Percentiles rank a stretch among this genome's conserved stretches.
Evolutionary conservation across 179 eudicot genomes (phyloP).

Genomic region (Carnegiea gigantea): DNA sequence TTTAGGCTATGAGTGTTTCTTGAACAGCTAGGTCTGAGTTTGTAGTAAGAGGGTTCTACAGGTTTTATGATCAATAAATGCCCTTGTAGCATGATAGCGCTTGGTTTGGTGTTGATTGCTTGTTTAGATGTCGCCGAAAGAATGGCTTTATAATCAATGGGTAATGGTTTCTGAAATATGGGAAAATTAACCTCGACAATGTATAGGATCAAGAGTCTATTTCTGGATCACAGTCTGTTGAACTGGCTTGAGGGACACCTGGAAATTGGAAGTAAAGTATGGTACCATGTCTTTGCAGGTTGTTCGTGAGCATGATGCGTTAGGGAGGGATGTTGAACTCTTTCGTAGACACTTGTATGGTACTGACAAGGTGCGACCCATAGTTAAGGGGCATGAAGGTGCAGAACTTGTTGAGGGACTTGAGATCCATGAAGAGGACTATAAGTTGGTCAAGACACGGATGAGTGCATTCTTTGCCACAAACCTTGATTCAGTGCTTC

Average conservation of each 20-base stretch:
- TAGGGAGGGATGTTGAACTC: slow-evolving; percentile 87
- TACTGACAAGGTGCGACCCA: slow-evolving; percentile 55
- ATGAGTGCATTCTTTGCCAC: slow-evolving; percentile 93
- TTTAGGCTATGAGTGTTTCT: too few relatives aligned
- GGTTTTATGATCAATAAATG: not conserved
- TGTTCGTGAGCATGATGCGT: slow-evolving; percentile 92
- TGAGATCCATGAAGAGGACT: slow-evolving; percentile 60
- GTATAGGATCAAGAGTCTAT: not conserved
- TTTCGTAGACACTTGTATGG: slow-evolving; percentile 69
- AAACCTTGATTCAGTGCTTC: slow-evolving; percentile 65
- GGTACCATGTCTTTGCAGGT: slow-evolving; percentile 42
- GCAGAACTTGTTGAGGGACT: slow-evolving; percentile 86
- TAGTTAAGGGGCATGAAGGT: slow-evolving; percentile 64
- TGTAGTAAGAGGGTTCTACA: too few relatives aligned
- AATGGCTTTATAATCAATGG: not conserved
- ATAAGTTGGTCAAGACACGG: slow-evolving; percentile 84
- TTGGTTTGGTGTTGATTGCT: not conserved
- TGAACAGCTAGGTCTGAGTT: not conserved
- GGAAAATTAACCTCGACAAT: not conserved
- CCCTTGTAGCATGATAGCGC: not conserved
- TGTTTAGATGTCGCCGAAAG: not conserved
- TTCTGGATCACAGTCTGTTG: not conserved
- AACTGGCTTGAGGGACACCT: not conserved
- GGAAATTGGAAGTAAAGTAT: too few relatives aligned
- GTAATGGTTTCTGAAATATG: not conserved